Conservation (phyloP, 2,329 filamentous ascomycete species). For the Penicillium digitatum region DNA sequence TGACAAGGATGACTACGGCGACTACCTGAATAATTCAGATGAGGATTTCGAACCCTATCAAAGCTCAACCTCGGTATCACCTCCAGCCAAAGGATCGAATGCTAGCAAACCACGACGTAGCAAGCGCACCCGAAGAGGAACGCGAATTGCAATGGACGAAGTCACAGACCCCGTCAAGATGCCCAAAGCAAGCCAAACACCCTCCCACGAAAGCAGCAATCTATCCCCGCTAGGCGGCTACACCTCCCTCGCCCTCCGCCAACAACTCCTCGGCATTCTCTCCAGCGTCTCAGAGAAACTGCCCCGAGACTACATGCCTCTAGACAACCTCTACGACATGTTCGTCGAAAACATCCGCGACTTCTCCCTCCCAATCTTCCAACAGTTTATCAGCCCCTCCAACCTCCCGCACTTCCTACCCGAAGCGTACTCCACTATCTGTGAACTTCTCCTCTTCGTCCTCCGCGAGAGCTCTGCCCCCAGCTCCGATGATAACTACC, state of each 20-base stretch:
- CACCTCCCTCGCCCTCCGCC: slow-evolving; percentile 41
- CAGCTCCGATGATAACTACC: slow-evolving; percentile 37
- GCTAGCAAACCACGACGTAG: slow-evolving; percentile 23
- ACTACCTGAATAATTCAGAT: slow-evolving; percentile 43
- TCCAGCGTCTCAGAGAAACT: slow-evolving; percentile 37
- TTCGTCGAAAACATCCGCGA: slow-evolving; percentile 48
- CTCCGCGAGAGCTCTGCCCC: slow-evolving; percentile 46
- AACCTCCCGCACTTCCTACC: slow-evolving; percentile 41
- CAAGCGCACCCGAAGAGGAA: slow-evolving; percentile 35
- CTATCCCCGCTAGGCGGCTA: slow-evolving; percentile 37
- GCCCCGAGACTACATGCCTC: slow-evolving; percentile 33
- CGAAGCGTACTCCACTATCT: slow-evolving; percentile 49
- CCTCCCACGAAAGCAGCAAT: slow-evolving; percentile 14
- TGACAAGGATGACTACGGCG: slow-evolving; percentile 45
- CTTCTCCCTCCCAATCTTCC: slow-evolving; percentile 45
- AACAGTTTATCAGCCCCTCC: slow-evolving; percentile 44
- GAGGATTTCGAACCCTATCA: slow-evolving; percentile 27
- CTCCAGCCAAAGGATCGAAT: slow-evolving; percentile 5
- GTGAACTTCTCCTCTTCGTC: slow-evolving; percentile 51
- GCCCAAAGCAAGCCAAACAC: slow-evolving; percentile 8
- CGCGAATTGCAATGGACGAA: slow-evolving; percentile 14
- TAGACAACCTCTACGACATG: slow-evolving; percentile 42
- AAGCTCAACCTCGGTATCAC: background rate
- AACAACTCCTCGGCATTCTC: slow-evolving; percentile 45
- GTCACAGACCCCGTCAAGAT: slow-evolving; percentile 3